Evolutionary conservation across 139 green algal genomes (phyloP), one percentile per base, ranked within the genome.

Genomic region (Pedinophyceae sp.): DNA sequence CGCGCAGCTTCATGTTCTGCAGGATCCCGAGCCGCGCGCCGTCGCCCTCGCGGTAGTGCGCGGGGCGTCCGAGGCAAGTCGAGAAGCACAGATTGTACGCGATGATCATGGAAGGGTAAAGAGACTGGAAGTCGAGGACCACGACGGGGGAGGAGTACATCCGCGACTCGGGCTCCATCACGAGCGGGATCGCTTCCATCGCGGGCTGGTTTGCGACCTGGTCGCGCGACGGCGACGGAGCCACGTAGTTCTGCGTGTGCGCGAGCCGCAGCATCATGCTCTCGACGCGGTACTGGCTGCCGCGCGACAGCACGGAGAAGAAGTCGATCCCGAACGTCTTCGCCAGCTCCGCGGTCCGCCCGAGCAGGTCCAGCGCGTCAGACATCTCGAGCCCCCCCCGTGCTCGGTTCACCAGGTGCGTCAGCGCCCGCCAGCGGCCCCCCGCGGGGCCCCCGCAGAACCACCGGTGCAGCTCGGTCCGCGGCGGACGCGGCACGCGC

Each of bases 11-110:
- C 13, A 18, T 18, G 19, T 27, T 18, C 19, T 50, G 43, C 19
- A n/a, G 23, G 15, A 50, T n/a, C 13, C 43, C 43, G 4, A 50
- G 43, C 6, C 43, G 43, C 6, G 43, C 19, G 19, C 5, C 43
- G 19, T 50, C 19, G 18, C 15, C 34, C 13, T n/a, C 54, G 4
- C 46, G 50, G 2, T 61, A 68, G 53, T 93, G 83, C 3, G 51
- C 15, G 1, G 77, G 71, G 0, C 75, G 63, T 19, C 88, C 88
- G 20, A 96, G 39, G 55, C 71, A 84, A 5, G 89, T 95, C 28
- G 65, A 80, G 78, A 82, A 98, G 81, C 89, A 98, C 13, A 98
- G 76, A 73, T 98, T 98, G 80, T 97, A 95, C 2, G 89, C 89
- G 53, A 98, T 98, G 57, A 97, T 72, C 63, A 88, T 75, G 34